Conservation (phyloP, 805 yeast genomes). For the Ogataea siamensis region DNA sequence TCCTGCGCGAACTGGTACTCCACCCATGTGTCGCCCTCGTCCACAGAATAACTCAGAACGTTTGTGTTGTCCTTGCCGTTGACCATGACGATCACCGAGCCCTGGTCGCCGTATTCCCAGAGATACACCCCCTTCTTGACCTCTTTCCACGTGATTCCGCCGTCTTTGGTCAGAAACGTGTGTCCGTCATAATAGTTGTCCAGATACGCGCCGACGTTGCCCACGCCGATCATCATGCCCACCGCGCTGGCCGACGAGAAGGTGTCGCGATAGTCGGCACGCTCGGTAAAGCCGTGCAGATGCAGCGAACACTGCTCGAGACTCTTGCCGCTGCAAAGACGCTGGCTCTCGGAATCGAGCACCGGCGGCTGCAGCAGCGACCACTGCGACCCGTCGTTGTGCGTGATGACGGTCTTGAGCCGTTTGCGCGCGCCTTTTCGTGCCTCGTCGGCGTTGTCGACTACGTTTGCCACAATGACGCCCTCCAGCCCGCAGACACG, state of each 20-base stretch:
- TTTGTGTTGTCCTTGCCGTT: conserved; percentile 60
- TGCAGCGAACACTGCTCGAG: conserved; percentile 72
- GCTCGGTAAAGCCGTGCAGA: conserved; percentile 84
- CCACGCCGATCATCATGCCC: conserved; percentile 81
- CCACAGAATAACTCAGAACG: conserved; percentile 59
- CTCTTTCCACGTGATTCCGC: conserved; percentile 84
- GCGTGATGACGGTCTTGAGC: conserved; percentile 69
- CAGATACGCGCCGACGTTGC: conserved; percentile 76
- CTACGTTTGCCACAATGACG: conserved; percentile 68
- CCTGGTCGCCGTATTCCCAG: conserved; percentile 96
- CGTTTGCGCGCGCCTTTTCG: conserved; percentile 46
- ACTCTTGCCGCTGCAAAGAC: conserved; percentile 50
- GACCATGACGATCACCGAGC: conserved; percentile 75
- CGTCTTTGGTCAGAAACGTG: conserved; percentile 70
- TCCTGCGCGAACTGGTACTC: conserved; percentile 62
- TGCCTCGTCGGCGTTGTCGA: conserved; percentile 50
- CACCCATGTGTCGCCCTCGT: conserved; percentile 76
- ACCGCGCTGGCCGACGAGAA: conserved; percentile 81
- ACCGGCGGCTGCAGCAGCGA: conserved; percentile 63
- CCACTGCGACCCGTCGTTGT: conserved; percentile 91
- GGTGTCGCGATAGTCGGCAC: conserved; percentile 76
- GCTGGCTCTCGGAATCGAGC: conserved; percentile 56
- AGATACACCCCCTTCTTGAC: conserved; percentile 65
- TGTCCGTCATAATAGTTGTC: conserved; percentile 45
- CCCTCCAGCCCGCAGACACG: conserved; percentile 84